Evolutionary conservation across 2,329 filamentous ascomycete species (phyloP).

Genomic region (Trichoderma semiorbis): DNA sequence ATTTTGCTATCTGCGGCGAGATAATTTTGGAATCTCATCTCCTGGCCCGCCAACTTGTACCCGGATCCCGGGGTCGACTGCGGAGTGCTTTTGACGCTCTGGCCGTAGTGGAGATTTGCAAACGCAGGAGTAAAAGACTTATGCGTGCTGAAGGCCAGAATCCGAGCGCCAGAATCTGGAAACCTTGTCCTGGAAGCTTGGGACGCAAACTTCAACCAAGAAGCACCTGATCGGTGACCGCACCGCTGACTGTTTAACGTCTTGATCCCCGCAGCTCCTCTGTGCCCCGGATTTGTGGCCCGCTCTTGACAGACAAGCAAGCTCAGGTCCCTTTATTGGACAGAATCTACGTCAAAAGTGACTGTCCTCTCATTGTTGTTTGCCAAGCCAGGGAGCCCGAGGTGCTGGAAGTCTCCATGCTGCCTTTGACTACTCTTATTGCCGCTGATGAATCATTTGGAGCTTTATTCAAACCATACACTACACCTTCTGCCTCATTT

Average conservation of each 20-base stretch:
- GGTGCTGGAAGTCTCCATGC: slow-evolving; percentile 23
- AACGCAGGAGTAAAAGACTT: slow-evolving; percentile 4
- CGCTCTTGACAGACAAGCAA: not conserved
- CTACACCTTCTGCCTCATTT: not conserved
- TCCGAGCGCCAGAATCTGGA: not conserved
- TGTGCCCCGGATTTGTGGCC: slow-evolving; percentile 15
- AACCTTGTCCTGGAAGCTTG: not conserved
- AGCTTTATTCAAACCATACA: slow-evolving; percentile 26
- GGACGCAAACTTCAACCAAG: slow-evolving; percentile 8
- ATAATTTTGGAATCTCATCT: not conserved
- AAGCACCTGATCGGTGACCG: not conserved
- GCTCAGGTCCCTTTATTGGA: not conserved
- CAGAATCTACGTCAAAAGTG: not conserved
- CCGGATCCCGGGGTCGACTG: not conserved
- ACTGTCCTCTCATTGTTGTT: slow-evolving; percentile 22
- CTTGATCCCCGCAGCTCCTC: not conserved
- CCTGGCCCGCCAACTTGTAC: not conserved
- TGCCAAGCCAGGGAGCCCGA: slow-evolving; percentile 28
- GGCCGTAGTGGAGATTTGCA: slow-evolving; percentile 12
- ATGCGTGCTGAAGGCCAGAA: not conserved
- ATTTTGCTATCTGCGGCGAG: not conserved
- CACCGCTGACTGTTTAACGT: not conserved
- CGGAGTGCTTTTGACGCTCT: slow-evolving; percentile 3
- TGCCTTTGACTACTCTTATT: slow-evolving; percentile 22
- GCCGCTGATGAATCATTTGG: slow-evolving; percentile 25